phyloP scores from a whole-genome alignment of 768 basidiomycete genomes.

The Rickenella mellea region DNA sequence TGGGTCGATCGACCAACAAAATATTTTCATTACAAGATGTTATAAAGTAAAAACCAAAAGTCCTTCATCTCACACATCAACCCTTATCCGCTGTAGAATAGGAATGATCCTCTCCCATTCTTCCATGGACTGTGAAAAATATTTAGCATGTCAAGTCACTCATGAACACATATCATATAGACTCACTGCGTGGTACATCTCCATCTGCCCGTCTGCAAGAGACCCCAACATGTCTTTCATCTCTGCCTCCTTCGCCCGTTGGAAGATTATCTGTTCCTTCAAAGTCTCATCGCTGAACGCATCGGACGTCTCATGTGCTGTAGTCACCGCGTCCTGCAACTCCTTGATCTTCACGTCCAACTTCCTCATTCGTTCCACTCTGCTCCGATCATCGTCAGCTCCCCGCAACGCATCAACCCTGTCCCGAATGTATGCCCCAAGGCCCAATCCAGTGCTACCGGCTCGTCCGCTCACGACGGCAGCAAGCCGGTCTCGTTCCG shows the following conservation, averaged over 20 bases:
- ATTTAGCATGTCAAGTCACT: neutral
- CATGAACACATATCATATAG: neutral
- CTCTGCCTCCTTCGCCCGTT: constrained; percentile 83
- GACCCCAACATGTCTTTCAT: constrained; percentile 93
- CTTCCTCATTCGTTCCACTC: constrained; percentile 91
- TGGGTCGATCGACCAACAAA: too few species aligned
- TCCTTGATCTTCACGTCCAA: constrained; percentile 93
- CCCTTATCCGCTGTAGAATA: constrained; percentile 86
- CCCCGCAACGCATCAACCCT: constrained; percentile 87
- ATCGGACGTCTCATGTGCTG: constrained; percentile 90
- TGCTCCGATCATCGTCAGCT: constrained; percentile 84
- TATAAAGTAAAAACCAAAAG: too few species aligned
- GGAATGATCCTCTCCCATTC: constrained; percentile 97
- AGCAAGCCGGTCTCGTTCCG: constrained; percentile 86
- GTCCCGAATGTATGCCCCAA: constrained; percentile 87
- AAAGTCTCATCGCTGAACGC: constrained; percentile 95
- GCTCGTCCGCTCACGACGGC: constrained; percentile 86
- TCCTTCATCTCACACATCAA: constrained; percentile 56
- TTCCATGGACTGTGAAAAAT: constrained; percentile 66
- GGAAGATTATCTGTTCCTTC: constrained; percentile 84
- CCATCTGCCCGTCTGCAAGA: constrained; percentile 90
- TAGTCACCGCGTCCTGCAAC: constrained; percentile 94
- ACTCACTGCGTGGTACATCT: constrained; percentile 79
- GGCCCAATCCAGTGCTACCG: constrained; percentile 72
- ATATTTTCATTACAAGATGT: too few species aligned